These are phyloP conservation scores for Tolypocladium tundrense DNA, from an alignment of 2,329 filamentous ascomycete genomes.

Conservation along the genomic window DNA sequence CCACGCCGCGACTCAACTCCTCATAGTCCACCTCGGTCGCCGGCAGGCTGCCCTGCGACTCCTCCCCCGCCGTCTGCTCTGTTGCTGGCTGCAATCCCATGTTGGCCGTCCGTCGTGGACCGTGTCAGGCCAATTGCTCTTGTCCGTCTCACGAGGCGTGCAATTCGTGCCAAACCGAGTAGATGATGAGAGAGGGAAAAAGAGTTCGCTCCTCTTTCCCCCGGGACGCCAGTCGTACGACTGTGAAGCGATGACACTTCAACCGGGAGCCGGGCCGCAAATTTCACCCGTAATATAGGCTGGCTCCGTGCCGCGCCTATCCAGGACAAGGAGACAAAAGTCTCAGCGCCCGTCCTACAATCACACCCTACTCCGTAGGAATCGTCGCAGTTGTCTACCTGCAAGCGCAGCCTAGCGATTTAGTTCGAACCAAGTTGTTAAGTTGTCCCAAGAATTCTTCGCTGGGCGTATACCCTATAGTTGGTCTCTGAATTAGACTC, in stretches of 20 bases:
- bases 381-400: background rate
- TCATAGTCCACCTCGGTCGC: background rate
- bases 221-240: background rate
- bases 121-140: background rate
- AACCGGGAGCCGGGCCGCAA: background rate
- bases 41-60: background rate
- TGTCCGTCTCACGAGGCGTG: background rate
- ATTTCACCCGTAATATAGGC: background rate
- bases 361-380: background rate
- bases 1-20: constrained; percentile 4
- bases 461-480: background rate
- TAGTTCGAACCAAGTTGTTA: no score
- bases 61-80: background rate
- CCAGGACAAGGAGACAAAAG: background rate
- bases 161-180: background rate
- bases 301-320: background rate
- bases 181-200: background rate
- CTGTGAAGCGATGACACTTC: background rate
- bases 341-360: background rate
- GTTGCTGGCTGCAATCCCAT: background rate
- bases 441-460: background rate
- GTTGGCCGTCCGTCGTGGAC: background rate
- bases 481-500: background rate
- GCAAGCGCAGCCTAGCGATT: background rate
- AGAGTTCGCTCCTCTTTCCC: background rate